Evolutionary conservation across 1,139 yeast genomes (phyloP), one percentile per base, ranked within the genome.

Genomic region (Hansenula sp.): DNA sequence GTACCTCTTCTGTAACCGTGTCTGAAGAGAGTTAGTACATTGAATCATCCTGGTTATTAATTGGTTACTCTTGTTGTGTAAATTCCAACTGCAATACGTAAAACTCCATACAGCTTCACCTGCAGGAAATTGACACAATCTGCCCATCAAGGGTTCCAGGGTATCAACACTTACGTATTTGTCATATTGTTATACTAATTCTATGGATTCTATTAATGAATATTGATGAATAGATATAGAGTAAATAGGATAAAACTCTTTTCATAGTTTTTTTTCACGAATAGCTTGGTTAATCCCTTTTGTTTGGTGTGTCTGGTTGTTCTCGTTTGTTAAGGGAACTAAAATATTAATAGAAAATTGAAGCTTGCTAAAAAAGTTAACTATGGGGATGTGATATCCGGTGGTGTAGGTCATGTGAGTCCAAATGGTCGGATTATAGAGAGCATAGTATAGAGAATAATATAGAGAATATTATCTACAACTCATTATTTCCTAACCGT

Each of bases 1-100:
- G 97, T 92, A 82, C 97, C 95, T 67, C 97, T 88, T 90, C 97
- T 89, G 84, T 87, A 89, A 84, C 98, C 98, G 81, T 88, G 97
- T 76, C 94, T 84, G 64, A 31, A 30, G 32, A 13, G 13, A 26
- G 37, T 34, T 41, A 31, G 36, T 30, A 41, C 17, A 26, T 26
- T 26, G 29, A 8, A 10, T 8, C 7, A 7, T 22, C 24, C 24
- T 22, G 10, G 24, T 22, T 7, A 10, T 22, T 22, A n/a, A n/a
- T n/a, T 26, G 13, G 28, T 12, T 26, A 6, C 8, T 11, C 6
- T 26, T 11, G 28, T 8, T 26, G 14, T 11, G 8, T 6, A 12
- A 6, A 6, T 26, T 26, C 28, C n/a, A n/a, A n/a, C n/a, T n/a
- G 12, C 12, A n/a, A n/a, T 12, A 6, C 14, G 13, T 7, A n/a